Evolutionary conservation across 257 asterid genomes (phyloP), one percentile per base, ranked within the genome.

Genomic region (Plantago major): DNA sequence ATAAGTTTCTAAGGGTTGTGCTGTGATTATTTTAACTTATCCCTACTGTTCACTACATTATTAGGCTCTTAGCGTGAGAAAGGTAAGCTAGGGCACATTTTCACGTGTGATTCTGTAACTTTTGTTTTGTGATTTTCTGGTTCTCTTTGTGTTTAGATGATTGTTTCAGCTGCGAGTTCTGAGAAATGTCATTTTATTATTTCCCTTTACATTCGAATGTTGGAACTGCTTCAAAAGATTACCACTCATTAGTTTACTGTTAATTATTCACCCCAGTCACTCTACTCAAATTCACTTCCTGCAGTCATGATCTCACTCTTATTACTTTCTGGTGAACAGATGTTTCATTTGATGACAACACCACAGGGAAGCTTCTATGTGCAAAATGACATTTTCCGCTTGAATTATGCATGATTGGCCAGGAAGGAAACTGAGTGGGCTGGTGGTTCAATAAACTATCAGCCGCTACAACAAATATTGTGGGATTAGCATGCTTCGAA

Each of bases 321-420:
- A 43, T 40, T 55, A 46, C 16, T 51, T 26, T 47, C 58, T 45
- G 52, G 15, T 45, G 74, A 53, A 69, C 86, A 79, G 86, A 71
- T 79, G 86, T 77, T 82, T 64, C 86, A 82, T 61, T 71, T 82
- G 84, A 77, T 77, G 82, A 81, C 84, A 14, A 79, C 84, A 46
- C 71, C 77, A 9, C 81, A 68, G 54, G 84, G 84, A 56, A 79
- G 82, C 73, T 79, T 82, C 68, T 82, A 77, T 10, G 89, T 82
- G 60, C 53, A 69, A 65, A 82, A 82, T 58, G 89, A 82, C 80
- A 77, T 79, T 52, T 82, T 77, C 78, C 82, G 84, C 55, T 65
- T 77, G 82, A 82, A 79, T 67, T 79, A 82, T 71, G 86, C 81
- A 11, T 82, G 75, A 73, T 60, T 63, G 42, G 43, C 15, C 7